Evolutionary conservation across 2,329 filamentous ascomycete species (phyloP).

Genomic region (Ophiostoma novo-ulmi): DNA sequence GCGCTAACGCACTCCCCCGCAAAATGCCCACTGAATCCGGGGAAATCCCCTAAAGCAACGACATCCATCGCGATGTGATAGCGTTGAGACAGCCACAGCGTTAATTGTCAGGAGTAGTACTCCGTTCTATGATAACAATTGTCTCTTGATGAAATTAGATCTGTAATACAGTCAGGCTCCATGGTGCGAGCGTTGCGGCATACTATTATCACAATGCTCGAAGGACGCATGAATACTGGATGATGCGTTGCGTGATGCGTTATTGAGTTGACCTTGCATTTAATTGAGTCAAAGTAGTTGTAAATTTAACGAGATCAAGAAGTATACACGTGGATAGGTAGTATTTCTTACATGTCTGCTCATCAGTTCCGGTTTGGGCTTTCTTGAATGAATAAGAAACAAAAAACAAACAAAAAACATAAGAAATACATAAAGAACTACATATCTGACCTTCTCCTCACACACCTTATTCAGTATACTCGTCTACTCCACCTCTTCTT

Average conservation of each 20-base stretch:
- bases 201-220: too few species aligned
- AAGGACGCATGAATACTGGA: too few species aligned
- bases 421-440: not conserved
- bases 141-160: too few species aligned
- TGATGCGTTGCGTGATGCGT: too few species aligned
- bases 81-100: not conserved
- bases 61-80: not conserved
- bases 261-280: too few species aligned
- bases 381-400: not conserved
- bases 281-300: too few species aligned
- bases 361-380: not conserved
- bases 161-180: too few species aligned
- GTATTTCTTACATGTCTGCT: not conserved
- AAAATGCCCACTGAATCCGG: not conserved
- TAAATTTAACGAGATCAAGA: not conserved
- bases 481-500: not conserved
- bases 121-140: too few species aligned
- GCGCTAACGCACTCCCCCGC: constrained; percentile 8
- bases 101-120: not conserved
- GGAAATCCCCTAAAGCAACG: not conserved
- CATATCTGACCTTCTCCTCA: not conserved
- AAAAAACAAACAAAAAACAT: not conserved
- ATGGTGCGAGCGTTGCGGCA: too few species aligned
- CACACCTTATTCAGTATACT: not conserved
- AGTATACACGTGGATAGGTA: not conserved